Evolutionary conservation across 495 filamentous ascomycete species (phyloP), one percentile per base, ranked within the genome.

Genomic region (Penicillium riverlandense): DNA sequence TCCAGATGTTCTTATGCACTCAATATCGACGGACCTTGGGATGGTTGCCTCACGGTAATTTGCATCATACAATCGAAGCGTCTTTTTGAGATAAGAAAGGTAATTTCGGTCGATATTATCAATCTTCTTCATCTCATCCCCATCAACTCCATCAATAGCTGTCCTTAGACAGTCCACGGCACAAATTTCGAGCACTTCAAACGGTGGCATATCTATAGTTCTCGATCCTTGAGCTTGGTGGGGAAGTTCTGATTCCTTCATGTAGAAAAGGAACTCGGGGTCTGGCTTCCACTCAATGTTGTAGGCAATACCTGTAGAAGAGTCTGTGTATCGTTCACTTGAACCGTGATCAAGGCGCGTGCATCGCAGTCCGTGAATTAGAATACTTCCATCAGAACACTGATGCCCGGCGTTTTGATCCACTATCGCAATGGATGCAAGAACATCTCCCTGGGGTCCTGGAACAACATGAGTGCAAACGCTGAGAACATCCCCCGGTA

Each of bases 231-330:
- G 22, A 22, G 6, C 22, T 22, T 22, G 22, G 2, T 22, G 22
- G 2, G 4, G 22, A 6, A 22, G 3, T n/a, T 28, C 10, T 10
- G 46, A 27, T 0, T 1, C 28, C 35, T 31, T 16, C 0, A 36
- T 22, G 4, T 6, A 22, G 6, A 8, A 13, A n/a, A 61, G 6
- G 29, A 59, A 47, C 6, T n/a, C 27, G 0, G 55, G 49, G 41
- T 59, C 55, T 1, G 43, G 16, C 6, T 48, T 40, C 60, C 60
- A 61, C 12, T 59, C 43, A 9, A 63, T 39, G 0, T 38, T 40
- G 37, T 59, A 57, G 2, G 51, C 54, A 27, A 49, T 37, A 6
- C 32, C 0, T 2, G 3, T 6, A 4, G 22, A 43, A 8, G 30
- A 31, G 11, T 36, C 30, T 6, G 51, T 48, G 13, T 10, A 10